phyloP scores from a whole-genome alignment of 1,139 yeast species.

The Dujonia santamariae region DNA sequence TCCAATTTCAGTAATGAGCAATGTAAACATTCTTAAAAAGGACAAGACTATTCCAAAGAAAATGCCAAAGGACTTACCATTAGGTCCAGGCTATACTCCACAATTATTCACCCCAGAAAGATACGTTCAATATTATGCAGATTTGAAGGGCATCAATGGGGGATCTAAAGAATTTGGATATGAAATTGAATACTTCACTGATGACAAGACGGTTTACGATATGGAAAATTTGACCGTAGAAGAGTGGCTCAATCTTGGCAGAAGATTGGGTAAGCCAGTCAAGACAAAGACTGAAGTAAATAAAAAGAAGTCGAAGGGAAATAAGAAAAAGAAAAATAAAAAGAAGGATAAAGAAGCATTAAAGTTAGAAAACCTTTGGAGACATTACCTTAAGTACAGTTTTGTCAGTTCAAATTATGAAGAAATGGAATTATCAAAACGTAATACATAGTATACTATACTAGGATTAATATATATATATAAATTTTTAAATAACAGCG shows the following conservation, averaged over 20 bases:
- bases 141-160: conserved; percentile 49
- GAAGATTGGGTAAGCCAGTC: conserved; percentile 45
- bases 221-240: conserved; percentile 56
- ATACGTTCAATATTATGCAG: conserved; percentile 71
- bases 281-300: conserved; percentile 11
- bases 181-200: conserved; percentile 69
- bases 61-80: conserved; percentile 49
- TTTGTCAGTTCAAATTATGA: conserved; percentile 67
- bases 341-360: conserved; percentile 10
- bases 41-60: conserved; percentile 70
- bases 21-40: conserved; percentile 23
- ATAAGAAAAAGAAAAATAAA: conserved; percentile 10
- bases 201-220: conserved; percentile 47
- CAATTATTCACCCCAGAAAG: conserved; percentile 71
- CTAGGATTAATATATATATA: background rate
- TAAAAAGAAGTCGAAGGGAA: conserved; percentile 8
- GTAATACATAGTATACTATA: background rate
- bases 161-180: conserved; percentile 50
- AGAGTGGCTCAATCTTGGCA: conserved; percentile 59
- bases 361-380: conserved; percentile 38
- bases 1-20: conserved; percentile 9
- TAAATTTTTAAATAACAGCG: too few species aligned
- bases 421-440: conserved; percentile 27
- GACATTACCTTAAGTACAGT: conserved; percentile 44
- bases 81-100: conserved; percentile 75